Conservation (phyloP, 2,329 filamentous ascomycete genomes). For the Trichoderma aggressivum region DNA sequence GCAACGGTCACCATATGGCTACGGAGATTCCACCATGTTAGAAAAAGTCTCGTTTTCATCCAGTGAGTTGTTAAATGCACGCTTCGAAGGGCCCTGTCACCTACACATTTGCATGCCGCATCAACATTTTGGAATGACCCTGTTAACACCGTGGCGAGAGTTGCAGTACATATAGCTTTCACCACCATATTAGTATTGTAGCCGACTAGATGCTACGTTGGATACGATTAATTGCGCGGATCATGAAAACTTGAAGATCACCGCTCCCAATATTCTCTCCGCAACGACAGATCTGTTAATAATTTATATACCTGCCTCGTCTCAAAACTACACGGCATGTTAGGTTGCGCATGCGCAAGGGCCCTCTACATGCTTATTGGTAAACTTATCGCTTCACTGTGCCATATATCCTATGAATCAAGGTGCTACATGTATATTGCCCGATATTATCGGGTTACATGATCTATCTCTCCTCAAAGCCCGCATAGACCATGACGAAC, state of each 20-base stretch:
- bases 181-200: not conserved
- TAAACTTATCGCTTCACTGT: not conserved
- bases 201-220: not conserved
- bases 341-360: not conserved
- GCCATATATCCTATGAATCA: no score
- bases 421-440: no score
- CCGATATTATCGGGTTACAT: no score
- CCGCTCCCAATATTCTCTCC: no score
- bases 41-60: not conserved
- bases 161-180: not conserved
- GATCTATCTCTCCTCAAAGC: no score
- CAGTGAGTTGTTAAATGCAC: not conserved
- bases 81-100: not conserved
- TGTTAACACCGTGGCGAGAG: not conserved
- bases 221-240: not conserved
- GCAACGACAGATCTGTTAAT: not conserved
- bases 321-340: not conserved
- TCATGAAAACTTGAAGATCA: not conserved
- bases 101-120: not conserved
- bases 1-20: not conserved
- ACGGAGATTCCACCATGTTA: not conserved
- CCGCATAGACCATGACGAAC: no score
- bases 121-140: not conserved
- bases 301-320: not conserved
- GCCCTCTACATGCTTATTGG: not conserved